phyloP scores from a whole-genome alignment of 2,329 filamentous ascomycete genomes.

The Neoscytalidium dimidiatum region DNA sequence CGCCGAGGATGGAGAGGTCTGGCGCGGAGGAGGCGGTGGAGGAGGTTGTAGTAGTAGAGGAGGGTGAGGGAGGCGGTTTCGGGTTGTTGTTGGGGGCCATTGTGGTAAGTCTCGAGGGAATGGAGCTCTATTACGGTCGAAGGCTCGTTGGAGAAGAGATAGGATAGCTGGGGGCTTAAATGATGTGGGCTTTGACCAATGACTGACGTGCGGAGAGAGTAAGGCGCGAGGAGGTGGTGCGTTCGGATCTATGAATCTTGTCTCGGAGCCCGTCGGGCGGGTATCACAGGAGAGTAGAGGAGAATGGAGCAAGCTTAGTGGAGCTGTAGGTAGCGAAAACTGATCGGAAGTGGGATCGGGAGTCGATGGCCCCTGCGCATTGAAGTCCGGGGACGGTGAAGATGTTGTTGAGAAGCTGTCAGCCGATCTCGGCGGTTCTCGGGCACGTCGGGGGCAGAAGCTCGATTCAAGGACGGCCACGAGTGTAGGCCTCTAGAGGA shows the following conservation, averaged over 20 bases:
- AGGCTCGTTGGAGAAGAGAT: not conserved
- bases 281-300: no score
- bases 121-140: no score
- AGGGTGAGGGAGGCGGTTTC: not conserved
- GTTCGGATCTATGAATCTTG: not conserved
- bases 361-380: not conserved
- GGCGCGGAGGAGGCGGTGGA: constrained; percentile 34
- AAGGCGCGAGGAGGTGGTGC: not conserved
- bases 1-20: constrained; percentile 50
- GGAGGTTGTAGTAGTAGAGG: constrained; percentile 28
- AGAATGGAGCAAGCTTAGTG: not conserved
- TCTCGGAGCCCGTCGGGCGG: not conserved
- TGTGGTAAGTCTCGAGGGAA: not conserved
- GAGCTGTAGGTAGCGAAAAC: not conserved
- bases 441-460: not conserved
- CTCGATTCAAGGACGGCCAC: not conserved
- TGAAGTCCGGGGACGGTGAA: not conserved
- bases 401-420: not conserved
- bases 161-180: no score
- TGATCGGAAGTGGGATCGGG: not conserved
- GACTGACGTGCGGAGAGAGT: not conserved
- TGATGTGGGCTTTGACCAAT: not conserved
- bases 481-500: not conserved
- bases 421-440: not conserved
- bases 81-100: not conserved